Base-by-base conservation (phyloP, 2,329 filamentous ascomycete genomes). In the Nigrospora osmanthi region DNA sequence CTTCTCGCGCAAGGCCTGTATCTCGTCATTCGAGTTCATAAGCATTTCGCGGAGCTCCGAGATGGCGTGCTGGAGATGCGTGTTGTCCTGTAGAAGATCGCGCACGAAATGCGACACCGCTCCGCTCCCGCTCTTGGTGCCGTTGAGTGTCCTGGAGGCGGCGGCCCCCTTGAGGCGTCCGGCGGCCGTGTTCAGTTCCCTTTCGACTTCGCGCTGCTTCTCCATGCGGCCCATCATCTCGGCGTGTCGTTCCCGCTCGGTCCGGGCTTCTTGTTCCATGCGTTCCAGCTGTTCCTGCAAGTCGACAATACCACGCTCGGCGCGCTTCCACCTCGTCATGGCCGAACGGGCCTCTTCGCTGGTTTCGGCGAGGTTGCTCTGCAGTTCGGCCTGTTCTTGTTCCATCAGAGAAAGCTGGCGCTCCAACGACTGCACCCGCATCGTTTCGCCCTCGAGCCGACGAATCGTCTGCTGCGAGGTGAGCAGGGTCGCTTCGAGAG, bases 21-120 rank as follows among this genome's bases (percentile, higher is more conserved):
- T 93, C 65, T 98, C 91, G 56, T 95, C 87, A 58, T 97, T 95
- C 3, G 91, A 95, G 60, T 80, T 89, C 57, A 89, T 78, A 17
- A 98, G 74, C 81, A 98, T 83, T 60, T 95, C 90, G 15, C 90
- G 78, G 40, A 98, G 69, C 67, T 98, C 93, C 43, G 90, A 80
- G 48, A 97, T 94, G 14, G 89, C 89, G 50, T 93, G 76, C 62
- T 98, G 93, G 38, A 98, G 70, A 54, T 89, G 95, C 11, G 90
- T 89, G 59, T 98, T 98, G 63, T 98, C 93, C 57, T 95, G 85
- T 15, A 98, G 72, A 45, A 98, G 87, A 61, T 97, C 93, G 54
- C 90, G 89, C 45, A 98, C 93, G 55, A 98, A 97, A 59, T 94
- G 88, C 16, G 88, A 90, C n/a, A 97, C 88, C 34, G 95, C 88